Percentiles rank a stretch among this genome's conserved stretches.
Evolutionary conservation across 371 early-diverging fungal genomes (phyloP).

Genomic region (Catenaria anguillulae): DNA sequence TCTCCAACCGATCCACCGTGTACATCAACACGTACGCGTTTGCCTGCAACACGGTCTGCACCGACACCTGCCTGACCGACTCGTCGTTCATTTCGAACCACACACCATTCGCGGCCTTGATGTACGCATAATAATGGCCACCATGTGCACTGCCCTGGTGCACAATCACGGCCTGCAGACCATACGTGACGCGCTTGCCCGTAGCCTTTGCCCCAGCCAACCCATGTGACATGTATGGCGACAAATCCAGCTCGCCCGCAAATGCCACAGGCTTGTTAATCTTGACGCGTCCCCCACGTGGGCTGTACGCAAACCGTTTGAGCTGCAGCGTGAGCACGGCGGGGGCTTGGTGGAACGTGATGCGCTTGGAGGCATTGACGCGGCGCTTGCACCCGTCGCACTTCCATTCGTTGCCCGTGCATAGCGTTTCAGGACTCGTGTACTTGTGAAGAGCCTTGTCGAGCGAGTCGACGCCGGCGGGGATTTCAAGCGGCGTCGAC

Average conservation of each 20-base stretch:
- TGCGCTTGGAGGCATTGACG: constrained; percentile 58
- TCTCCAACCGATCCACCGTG: constrained; percentile 13
- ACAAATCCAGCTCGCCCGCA: constrained; percentile 20
- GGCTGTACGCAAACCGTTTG: constrained; percentile 51
- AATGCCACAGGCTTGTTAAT: constrained; percentile 35
- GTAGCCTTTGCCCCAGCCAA: constrained; percentile 16
- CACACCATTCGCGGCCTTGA: constrained; percentile 49
- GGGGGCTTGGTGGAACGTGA: constrained; percentile 56
- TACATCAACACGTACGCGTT: constrained; percentile 81
- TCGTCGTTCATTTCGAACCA: constrained; percentile 75
- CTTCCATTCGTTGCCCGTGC: constrained; percentile 41
- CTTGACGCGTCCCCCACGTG: constrained; percentile 33
- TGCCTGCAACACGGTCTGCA: constrained; percentile 46
- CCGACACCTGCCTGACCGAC: constrained; percentile 30
- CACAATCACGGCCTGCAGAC: constrained; percentile 57
- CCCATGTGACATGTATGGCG: constrained; percentile 15
- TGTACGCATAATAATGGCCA: constrained; percentile 70
- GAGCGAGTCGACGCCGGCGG: constrained; percentile 32
- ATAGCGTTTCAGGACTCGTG: constrained; percentile 43
- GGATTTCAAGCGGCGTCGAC: constrained; percentile 63
- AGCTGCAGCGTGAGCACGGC: constrained; percentile 53
- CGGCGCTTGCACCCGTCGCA: constrained; percentile 51
- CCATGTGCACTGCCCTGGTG: constrained; percentile 57
- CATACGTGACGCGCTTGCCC: constrained; percentile 22
- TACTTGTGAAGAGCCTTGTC: constrained; percentile 50